These are phyloP conservation scores for Monosporascus sp. DNA, from an alignment of 2,329 filamentous ascomycete species.

Conservation along the genomic window DNA sequence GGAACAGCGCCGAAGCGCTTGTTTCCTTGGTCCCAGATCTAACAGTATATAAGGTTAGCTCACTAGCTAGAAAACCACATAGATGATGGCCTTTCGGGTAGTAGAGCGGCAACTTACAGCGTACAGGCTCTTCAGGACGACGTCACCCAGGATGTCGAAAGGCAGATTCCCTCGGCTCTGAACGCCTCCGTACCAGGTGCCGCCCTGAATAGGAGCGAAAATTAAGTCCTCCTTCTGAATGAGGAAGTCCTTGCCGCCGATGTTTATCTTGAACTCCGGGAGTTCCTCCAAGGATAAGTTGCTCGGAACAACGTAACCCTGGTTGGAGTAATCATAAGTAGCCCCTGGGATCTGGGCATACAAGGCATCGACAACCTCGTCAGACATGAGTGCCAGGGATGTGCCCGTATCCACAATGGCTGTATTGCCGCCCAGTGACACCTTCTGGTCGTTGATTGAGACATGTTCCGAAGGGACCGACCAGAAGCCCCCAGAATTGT, in stretches of 20 bases:
- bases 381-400: constrained; percentile 60
- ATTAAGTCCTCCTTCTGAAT: constrained; percentile 59
- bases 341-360: constrained; percentile 60
- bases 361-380: constrained; percentile 54
- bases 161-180: constrained; percentile 54
- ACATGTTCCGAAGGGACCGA: constrained; percentile 53
- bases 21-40: constrained; percentile 61
- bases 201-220: constrained; percentile 50
- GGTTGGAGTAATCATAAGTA: constrained; percentile 47
- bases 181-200: constrained; percentile 56
- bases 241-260: constrained; percentile 54
- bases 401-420: constrained; percentile 71
- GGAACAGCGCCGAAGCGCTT: constrained; percentile 55
- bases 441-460: constrained; percentile 50
- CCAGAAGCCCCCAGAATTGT: constrained; percentile 65
- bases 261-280: constrained; percentile 56
- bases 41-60: neutral
- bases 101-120: constrained; percentile 38
- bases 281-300: constrained; percentile 45
- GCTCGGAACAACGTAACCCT: constrained; percentile 61
- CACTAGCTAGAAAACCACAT: constrained; percentile 4
- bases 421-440: constrained; percentile 49
- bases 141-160: constrained; percentile 61
- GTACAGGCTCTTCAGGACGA: constrained; percentile 61
- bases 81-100: neutral